Conservation (phyloP, 208 protist species). For the Angomonas desouzai region DNA sequence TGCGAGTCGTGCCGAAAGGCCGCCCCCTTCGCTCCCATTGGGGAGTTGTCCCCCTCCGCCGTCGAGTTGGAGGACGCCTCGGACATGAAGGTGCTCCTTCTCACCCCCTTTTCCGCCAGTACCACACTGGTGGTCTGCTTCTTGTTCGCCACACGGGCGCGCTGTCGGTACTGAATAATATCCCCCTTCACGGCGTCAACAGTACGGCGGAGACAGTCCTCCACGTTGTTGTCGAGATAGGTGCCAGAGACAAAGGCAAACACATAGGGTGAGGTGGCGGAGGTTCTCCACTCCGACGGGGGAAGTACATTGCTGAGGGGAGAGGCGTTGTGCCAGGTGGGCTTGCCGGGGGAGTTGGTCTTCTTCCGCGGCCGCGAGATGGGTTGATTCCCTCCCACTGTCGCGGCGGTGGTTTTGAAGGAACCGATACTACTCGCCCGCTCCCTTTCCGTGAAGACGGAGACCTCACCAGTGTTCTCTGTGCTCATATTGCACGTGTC, state of each 20-base stretch:
- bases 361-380: not conserved
- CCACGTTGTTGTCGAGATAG: conserved; percentile 26
- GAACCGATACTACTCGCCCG: not conserved
- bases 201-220: conserved; percentile 26
- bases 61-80: not conserved
- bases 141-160: not conserved
- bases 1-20: no score
- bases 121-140: not conserved
- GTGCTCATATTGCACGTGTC: not conserved
- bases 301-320: not conserved
- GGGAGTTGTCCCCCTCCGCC: conserved; percentile 1
- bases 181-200: conserved; percentile 19
- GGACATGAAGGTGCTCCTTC: not conserved
- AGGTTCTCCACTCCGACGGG: not conserved
- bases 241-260: conserved; percentile 49
- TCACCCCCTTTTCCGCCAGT: not conserved
- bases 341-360: not conserved
- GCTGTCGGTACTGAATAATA: conserved; percentile 17
- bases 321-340: not conserved
- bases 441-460: not conserved
- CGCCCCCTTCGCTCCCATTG: no score
- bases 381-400: not conserved
- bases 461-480: not conserved
- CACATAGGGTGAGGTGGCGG: conserved; percentile 22
- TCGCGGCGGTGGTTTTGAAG: not conserved